Conservation (phyloP, 192 early-diverging fungal genomes). For the Ramicandelaber brevisporus region DNA sequence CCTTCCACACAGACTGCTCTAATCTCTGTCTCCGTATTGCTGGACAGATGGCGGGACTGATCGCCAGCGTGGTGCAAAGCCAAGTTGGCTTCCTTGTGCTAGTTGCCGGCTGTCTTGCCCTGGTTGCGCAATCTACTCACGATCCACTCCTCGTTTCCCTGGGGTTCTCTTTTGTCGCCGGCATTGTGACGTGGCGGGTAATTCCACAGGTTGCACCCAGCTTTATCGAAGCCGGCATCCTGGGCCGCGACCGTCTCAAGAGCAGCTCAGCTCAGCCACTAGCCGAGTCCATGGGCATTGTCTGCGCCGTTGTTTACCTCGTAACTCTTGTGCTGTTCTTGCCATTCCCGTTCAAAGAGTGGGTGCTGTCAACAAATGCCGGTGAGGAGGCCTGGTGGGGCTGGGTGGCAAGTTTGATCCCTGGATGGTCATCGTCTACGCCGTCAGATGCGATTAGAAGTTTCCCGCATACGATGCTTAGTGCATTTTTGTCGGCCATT, state of each 20-base stretch:
- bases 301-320: slow-evolving; percentile 70
- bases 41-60: too few species aligned
- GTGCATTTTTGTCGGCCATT: slow-evolving; percentile 74
- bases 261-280: slow-evolving; percentile 46
- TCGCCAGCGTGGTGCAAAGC: too few species aligned
- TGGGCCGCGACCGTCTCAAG: slow-evolving; percentile 59
- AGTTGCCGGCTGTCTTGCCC: too few species aligned
- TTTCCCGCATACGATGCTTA: slow-evolving; percentile 29
- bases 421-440: not conserved
- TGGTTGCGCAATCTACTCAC: slow-evolving; percentile 28
- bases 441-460: not conserved
- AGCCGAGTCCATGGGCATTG: slow-evolving; percentile 80
- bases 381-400: slow-evolving; percentile 1
- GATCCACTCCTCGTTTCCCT: slow-evolving; percentile 47
- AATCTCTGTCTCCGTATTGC: too few species aligned
- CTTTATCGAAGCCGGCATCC: slow-evolving; percentile 54
- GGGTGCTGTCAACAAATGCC: slow-evolving; percentile 22
- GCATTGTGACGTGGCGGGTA: slow-evolving; percentile 37
- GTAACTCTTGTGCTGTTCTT: slow-evolving; percentile 75
- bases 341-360: slow-evolving; percentile 75
- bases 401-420: not conserved
- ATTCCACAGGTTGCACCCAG: slow-evolving; percentile 32
- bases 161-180: slow-evolving; percentile 40
- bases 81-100: too few species aligned
- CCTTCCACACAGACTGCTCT: too few species aligned